Base-by-base conservation (phyloP, 106 monocot species). In the Acorus gramineus region DNA sequence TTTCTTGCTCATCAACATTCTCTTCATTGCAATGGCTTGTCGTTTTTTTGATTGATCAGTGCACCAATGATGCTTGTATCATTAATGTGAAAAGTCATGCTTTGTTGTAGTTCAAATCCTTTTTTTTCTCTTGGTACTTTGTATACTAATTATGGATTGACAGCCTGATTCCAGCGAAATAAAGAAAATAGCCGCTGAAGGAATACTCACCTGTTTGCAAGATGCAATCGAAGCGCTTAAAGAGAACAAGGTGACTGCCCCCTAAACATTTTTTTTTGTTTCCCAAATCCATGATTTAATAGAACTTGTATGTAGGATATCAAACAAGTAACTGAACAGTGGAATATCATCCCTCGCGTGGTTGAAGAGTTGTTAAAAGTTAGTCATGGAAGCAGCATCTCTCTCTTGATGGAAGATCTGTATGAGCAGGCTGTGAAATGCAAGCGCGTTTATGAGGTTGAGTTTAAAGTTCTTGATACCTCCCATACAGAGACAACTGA, bases 171-270 rank as follows among this genome's bases (percentile, higher is more conserved):
- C 80, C 73, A 74, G 57, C 81, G 81, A 98, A 77, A 47, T 98
- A 8, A 87, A 76, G 67, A 69, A 63, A 56, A 81, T 98, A 66
- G 96, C 96, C 57, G 82, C 87, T 53, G 76, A 98, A 91, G 96
- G 96, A 60, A 75, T 98, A 48, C 57, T 85, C 14, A 85, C 90
- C 77, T 98, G 96, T 71, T 76, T 98, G 75, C 91, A 91, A 66
- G 96, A 98, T 76, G 87, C 75, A 52, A 83, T 91, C 59, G 87
- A 88, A 68, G 78, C 85, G 77, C 78, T 98, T 45, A 69, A 73
- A 49, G 63, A 85, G 74, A 75, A 83, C 49, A 66, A 85, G 61
- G 96, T 91, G 73, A 71, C 73, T 61, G 9, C 9, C 44, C 7
- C 59, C 59, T 45, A 14, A 46, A 42, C 49, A 11, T 9, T 11